These are phyloP conservation scores for Aspergillus ustus DNA, from an alignment of 2,329 filamentous ascomycete genomes.

Conservation along the genomic window DNA sequence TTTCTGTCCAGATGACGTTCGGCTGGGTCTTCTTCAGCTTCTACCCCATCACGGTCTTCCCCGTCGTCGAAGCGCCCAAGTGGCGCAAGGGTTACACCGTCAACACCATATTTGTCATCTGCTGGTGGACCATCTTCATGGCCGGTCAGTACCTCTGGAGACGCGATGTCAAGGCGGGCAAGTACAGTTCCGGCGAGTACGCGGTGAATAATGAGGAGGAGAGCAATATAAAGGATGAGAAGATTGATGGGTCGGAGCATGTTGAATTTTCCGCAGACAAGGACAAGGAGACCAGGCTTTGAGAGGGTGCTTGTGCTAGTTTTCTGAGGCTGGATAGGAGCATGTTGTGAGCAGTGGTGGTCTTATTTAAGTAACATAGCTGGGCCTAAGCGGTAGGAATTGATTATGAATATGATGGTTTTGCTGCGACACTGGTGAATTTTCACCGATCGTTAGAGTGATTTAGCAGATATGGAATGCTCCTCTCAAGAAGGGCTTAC, in stretches of 20 bases:
- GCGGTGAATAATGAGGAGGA: neutral
- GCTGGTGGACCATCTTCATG: constrained; percentile 22
- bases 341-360: too few species aligned
- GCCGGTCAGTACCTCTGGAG: constrained; percentile 21
- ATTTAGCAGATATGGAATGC: too few species aligned
- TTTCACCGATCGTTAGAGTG: too few species aligned
- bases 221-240: neutral
- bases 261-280: neutral
- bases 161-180: constrained; percentile 14
- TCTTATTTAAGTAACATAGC: too few species aligned
- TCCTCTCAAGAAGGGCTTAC: too few species aligned
- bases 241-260: constrained; percentile 7
- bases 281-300: neutral
- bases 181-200: constrained; percentile 3
- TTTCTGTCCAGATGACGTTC: constrained; percentile 17
- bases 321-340: too few species aligned
- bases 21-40: constrained; percentile 24
- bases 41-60: constrained; percentile 22
- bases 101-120: constrained; percentile 20
- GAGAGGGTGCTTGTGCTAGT: neutral
- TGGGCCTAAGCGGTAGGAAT: too few species aligned
- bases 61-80: constrained; percentile 19
- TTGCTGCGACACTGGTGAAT: too few species aligned
- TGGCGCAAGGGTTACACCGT: constrained; percentile 23
- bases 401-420: too few species aligned